Base-by-base conservation (phyloP, 805 yeast genomes). In the Candida lessepsii region DNA sequence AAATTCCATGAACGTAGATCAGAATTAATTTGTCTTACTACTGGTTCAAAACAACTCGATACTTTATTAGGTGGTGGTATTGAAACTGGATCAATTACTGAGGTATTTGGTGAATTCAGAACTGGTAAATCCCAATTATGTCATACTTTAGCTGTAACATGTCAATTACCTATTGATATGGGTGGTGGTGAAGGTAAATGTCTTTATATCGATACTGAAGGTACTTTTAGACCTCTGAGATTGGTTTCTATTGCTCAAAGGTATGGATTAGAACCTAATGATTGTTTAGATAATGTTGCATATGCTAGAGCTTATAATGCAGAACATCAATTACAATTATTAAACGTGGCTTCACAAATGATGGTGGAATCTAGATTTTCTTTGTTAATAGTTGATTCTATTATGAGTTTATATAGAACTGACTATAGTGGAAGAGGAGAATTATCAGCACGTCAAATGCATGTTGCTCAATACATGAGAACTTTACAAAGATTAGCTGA, bases 181-280 rank as follows among this genome's bases (percentile, higher is more conserved):
- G 97, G 97, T 29, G 99, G 99, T 45, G 99, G 96, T 37, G 99
- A 93, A 67, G 99, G 99, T 24, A 89, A 93, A 63, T 91, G 97
- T 61, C 70, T 93, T 40, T 93, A 86, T 58, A 90, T 93, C 45
- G 99, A 93, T 57, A 91, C 98, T 0, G 99, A 91, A 59, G 96
- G 97, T 14, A 93, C 99, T 2, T 93, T 93, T 61, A 76, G 99
- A 58, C 97, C 98, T 1, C 83, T 83, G 31, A 76, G 99, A 53
- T 71, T 93, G 50, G 85, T 86, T 7, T 82, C 96, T 0, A 89
- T 93, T 49, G 96, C 96, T 2, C 83, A 83, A 57, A 73, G 99
- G 51, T 93, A 85, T 58, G 96, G 96, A 0, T 72, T 93, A 42
- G 87, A 87, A 51, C 95, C 93, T 15, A 89, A 85, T 53, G 96